Base-by-base conservation (phyloP, 106 monocot genomes). In the Iris macrosiphon region DNA sequence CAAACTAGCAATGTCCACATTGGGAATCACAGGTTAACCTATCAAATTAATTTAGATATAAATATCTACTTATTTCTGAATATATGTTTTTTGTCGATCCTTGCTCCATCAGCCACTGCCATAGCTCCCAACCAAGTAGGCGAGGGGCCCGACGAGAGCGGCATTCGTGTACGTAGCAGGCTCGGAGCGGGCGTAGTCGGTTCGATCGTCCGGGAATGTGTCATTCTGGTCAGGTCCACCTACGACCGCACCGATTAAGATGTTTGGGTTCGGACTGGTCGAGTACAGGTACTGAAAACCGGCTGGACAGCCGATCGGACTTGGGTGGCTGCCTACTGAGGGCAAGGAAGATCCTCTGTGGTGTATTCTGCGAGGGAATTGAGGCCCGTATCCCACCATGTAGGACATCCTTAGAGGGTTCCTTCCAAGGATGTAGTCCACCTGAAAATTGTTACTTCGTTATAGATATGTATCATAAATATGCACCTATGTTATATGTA, bases 81-180 rank as follows among this genome's bases (percentile, higher is more conserved):
- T n/a, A n/a, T n/a, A n/a, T n/a, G n/a, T n/a, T n/a, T n/a, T n/a
- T n/a, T n/a, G n/a, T n/a, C n/a, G n/a, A n/a, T 49, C 3, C 2
- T 10, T n/a, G 0, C 19, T 24, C 23, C 49, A 52, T 52, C 52
- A 52, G 17, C 27, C 28, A 29, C 52, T 35, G 28, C 57, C 57
- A 57, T 46, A 33, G 37, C 67, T 67, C 0, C 38, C 61, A 40
- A 55, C 77, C 19, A 85, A 70, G 60, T 66, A 86, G 24, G 85
- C 65, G 31, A 86, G 60, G 10, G 72, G 48, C 6, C 85, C 85
- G 7, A 86, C 77, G 10, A 86, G 37, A 18, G 85, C 69, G 11
- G 77, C 85, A 55, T 86, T 86, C 58, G 81, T 86, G 55, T 86
- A 86, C 2, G 77, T 86, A 1, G 85, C 54, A 0, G 85, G 85